A percentile compares a stretch with the other conserved stretches of the same genome.
Evolutionary conservation across 2,329 filamentous ascomycete species (phyloP).

Genomic region (Botryotinia convoluta): DNA sequence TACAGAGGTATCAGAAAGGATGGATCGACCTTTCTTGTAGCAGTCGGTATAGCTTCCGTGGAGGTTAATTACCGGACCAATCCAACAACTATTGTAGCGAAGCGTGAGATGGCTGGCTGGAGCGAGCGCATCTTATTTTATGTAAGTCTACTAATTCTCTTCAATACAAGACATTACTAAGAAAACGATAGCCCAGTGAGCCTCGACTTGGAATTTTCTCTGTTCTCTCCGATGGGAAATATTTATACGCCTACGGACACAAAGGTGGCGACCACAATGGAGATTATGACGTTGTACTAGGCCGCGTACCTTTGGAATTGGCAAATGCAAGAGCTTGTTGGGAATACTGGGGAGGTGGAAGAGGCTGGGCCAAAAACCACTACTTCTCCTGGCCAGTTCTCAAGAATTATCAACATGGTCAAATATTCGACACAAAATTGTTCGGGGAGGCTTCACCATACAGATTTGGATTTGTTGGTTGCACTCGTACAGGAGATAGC

Average conservation of each 20-base stretch:
- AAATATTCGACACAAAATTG: constrained; percentile 27
- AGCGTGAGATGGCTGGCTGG: constrained; percentile 10
- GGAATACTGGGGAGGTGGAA: constrained; percentile 23
- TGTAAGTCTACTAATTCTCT: background rate
- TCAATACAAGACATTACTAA: background rate
- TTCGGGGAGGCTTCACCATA: constrained; percentile 25
- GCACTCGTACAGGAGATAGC: constrained; percentile 22
- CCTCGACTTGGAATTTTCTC: constrained; percentile 26
- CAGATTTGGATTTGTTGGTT: constrained; percentile 26
- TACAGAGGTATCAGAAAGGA: constrained; percentile 6
- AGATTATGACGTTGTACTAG: constrained; percentile 25
- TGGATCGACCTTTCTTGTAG: constrained; percentile 11
- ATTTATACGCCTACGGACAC: constrained; percentile 29
- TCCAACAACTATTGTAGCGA: constrained; percentile 11
- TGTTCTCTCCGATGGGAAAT: constrained; percentile 14
- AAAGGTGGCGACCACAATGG: constrained; percentile 20
- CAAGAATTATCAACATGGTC: constrained; percentile 26
- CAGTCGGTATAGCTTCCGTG: constrained; percentile 17
- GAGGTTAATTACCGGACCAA: constrained; percentile 13
- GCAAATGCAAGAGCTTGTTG: constrained; percentile 15
- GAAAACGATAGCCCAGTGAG: constrained; percentile 16
- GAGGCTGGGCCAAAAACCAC: constrained; percentile 19
- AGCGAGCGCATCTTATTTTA: constrained; percentile 8
- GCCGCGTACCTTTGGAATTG: constrained; percentile 18
- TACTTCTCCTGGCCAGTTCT: constrained; percentile 19